Percentiles rank a stretch among this genome's conserved stretches.
These are phyloP conservation scores for Jackrogersella multiformis DNA, from an alignment of 495 filamentous ascomycete genomes.

Conservation along the genomic window DNA sequence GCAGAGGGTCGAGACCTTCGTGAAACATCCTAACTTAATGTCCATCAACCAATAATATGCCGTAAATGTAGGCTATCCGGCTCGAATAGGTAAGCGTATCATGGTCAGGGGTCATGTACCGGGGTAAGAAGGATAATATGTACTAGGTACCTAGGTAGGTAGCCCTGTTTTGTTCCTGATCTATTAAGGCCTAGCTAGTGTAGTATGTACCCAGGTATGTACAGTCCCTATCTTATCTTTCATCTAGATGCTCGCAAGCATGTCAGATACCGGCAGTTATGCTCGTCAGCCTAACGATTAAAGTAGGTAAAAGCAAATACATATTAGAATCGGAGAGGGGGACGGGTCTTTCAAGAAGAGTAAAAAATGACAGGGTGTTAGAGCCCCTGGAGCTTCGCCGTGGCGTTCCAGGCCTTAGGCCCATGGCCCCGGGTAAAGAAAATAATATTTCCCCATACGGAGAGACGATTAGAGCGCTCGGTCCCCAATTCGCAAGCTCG, in stretches of 20 bases:
- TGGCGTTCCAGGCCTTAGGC: conserved; percentile 13
- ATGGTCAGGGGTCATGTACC: conserved; percentile 5
- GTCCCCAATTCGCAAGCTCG: conserved; percentile 6
- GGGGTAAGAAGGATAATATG: neutral
- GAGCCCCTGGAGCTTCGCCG: conserved; percentile 29
- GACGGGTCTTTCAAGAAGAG: too few species aligned
- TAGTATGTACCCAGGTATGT: too few species aligned
- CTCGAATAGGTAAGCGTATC: conserved; percentile 37
- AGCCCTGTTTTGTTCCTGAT: neutral
- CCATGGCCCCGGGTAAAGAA: conserved; percentile 31
- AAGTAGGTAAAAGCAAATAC: neutral
- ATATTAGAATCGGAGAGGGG: neutral
- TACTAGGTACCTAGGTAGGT: neutral
- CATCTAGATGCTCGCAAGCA: neutral
- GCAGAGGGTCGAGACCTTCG: neutral
- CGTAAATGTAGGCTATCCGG: neutral
- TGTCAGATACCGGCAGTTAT: neutral
- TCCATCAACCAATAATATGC: conserved; percentile 12
- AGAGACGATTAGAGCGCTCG: conserved; percentile 30
- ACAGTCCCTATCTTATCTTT: too few species aligned
- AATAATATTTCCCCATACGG: conserved; percentile 3
- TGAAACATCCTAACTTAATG: neutral
- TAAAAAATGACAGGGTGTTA: too few species aligned
- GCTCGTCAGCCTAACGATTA: neutral
- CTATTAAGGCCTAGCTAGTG: neutral